Conservation (phyloP, 2,329 filamentous ascomycete genomes). For the Fusarium xylarioides region DNA sequence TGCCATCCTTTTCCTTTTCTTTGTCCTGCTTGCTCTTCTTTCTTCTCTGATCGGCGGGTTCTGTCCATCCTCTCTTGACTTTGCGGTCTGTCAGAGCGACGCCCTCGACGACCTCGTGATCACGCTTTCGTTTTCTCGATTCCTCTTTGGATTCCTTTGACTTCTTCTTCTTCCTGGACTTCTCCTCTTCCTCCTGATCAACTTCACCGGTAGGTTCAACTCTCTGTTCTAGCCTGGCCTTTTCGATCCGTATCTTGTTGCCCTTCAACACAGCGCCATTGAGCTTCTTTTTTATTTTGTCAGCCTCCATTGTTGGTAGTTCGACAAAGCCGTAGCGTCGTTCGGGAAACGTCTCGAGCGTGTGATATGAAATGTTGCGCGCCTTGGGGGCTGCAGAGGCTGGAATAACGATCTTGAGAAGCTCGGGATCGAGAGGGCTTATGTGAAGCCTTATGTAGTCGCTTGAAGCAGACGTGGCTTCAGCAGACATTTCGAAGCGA, state of each 20-base stretch:
- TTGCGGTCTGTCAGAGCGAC: conserved; percentile 78
- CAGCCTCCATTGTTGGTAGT: conserved; percentile 80
- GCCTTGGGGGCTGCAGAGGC: conserved; percentile 71
- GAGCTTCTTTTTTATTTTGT: conserved; percentile 91
- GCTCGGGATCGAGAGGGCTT: conserved; percentile 79
- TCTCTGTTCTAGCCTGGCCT: conserved; percentile 70
- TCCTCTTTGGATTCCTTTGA: conserved; percentile 49
- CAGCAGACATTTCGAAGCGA: conserved; percentile 40
- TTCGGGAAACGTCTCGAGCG: conserved; percentile 87
- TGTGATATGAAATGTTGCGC: conserved; percentile 87
- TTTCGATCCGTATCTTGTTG: conserved; percentile 83
- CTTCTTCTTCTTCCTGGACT: conserved; percentile 44
- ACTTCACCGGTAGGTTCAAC: conserved; percentile 47
- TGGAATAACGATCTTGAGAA: conserved; percentile 78
- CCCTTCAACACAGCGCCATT: conserved; percentile 88
- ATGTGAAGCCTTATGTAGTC: conserved; percentile 74
- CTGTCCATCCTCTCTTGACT: conserved; percentile 91
- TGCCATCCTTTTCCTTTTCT: conserved; percentile 56
- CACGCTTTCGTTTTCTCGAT: conserved; percentile 62
- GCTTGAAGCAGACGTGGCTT: conserved; percentile 28
- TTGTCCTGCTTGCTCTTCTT: conserved; percentile 60
- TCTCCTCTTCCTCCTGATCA: conserved; percentile 44
- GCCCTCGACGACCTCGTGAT: conserved; percentile 66
- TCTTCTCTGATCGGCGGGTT: conserved; percentile 62
- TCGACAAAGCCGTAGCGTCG: conserved; percentile 91